Percentiles rank a stretch among this genome's conserved stretches.
phyloP scores from a whole-genome alignment of 148 eudicot genomes.

The Diospyros lotus region DNA sequence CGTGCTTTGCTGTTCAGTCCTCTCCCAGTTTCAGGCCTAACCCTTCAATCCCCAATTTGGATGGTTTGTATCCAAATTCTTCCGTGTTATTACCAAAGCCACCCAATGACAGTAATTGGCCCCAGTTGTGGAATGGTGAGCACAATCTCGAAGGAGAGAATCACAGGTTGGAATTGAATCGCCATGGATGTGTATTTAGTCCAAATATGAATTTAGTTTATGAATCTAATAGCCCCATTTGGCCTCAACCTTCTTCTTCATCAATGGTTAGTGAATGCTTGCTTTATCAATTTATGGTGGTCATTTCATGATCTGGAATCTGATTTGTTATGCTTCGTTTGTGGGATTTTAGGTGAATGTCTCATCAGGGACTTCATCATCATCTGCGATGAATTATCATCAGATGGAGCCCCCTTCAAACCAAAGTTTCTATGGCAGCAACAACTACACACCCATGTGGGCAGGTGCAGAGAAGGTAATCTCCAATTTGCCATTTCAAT shows the following conservation, averaged over 20 bases:
- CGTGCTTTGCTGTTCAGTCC: conserved; percentile 14
- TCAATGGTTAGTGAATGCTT: conserved; percentile 36
- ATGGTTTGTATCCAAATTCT: conserved; percentile 16
- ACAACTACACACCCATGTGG: conserved; percentile 37
- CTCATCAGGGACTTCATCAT: conserved; percentile 39
- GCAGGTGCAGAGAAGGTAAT: conserved; percentile 58
- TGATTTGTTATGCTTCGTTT: background rate
- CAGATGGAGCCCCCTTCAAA: conserved; percentile 92
- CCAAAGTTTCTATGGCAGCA: conserved; percentile 46
- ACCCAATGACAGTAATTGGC: conserved; percentile 21
- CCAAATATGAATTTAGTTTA: conserved; percentile 24
- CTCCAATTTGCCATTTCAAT: background rate
- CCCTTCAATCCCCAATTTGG: conserved; percentile 27
- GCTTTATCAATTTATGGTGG: background rate
- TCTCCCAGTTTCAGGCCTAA: conserved; percentile 30
- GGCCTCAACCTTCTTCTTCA: conserved; percentile 34
- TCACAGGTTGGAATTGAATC: conserved; percentile 22
- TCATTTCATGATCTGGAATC: conserved; percentile 3
- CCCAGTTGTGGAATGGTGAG: conserved; percentile 45
- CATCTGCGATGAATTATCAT: conserved; percentile 34
- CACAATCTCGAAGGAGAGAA: conserved; percentile 33
- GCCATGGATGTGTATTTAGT: conserved; percentile 18
- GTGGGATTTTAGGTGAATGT: conserved; percentile 39
- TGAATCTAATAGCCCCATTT: conserved; percentile 28
- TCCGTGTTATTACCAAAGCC: conserved; percentile 17